Evolutionary conservation across 768 basidiomycete genomes (phyloP).

Genomic region (Suillus bovinus): DNA sequence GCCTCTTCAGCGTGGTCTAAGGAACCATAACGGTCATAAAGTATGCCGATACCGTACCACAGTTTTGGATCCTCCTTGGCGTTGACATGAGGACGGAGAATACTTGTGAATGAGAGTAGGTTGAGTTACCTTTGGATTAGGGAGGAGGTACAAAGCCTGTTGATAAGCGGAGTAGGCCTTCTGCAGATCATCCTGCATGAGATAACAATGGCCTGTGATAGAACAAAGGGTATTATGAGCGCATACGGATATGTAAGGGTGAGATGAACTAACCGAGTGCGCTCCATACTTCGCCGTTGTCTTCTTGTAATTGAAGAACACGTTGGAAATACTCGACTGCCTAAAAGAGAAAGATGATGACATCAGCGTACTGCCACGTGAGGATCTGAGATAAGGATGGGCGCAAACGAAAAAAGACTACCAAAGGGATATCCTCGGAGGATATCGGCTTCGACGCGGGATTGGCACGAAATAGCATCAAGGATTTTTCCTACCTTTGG

Average conservation of each 20-base stretch:
- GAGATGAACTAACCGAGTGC: conserved; percentile 68
- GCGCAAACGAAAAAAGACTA: conserved; percentile 6
- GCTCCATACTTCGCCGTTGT: conserved; percentile 99
- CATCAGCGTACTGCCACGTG: conserved; percentile 33
- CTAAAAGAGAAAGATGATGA: conserved; percentile 44
- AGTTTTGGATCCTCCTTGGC: conserved; percentile 90
- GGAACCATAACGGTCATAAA: conserved; percentile 98
- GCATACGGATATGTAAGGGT: conserved; percentile 15
- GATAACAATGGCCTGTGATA: conserved; percentile 84
- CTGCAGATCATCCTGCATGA: conserved; percentile 99
- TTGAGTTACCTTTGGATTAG: conserved; percentile 83
- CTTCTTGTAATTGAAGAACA: conserved; percentile 85
- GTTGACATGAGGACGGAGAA: conserved; percentile 13
- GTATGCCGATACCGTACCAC: conserved; percentile 99
- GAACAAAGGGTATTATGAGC: conserved; percentile 18
- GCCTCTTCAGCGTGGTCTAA: conserved; percentile 99
- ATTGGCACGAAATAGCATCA: conserved; percentile 24
- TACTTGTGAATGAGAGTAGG: background rate
- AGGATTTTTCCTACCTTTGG: conserved; percentile 64
- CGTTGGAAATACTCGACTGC: conserved; percentile 97
- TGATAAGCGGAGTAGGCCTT: conserved; percentile 99
- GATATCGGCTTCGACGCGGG: conserved; percentile 26
- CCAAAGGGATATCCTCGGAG: conserved; percentile 31
- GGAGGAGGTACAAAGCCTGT: conserved; percentile 93
- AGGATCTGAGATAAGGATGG: conserved; percentile 20